phyloP scores from a whole-genome alignment of 805 yeast genomes.

The Pichia phayaonensis region DNA sequence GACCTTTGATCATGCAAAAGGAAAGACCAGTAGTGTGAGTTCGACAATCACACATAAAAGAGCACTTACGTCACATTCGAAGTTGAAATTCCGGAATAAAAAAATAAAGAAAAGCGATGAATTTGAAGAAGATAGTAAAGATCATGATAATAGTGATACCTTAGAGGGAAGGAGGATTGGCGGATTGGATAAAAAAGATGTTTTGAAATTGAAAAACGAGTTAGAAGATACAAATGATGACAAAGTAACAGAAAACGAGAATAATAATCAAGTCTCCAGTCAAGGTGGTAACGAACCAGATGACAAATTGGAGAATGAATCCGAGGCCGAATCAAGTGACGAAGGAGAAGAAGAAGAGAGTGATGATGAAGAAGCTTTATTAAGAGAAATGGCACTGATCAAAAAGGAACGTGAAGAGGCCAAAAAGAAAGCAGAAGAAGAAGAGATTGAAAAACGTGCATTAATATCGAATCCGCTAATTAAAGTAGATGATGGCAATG shows the following conservation, averaged over 20 bases:
- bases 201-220: not conserved
- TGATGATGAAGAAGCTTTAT: slow-evolving; percentile 39
- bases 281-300: slow-evolving; percentile 22
- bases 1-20: slow-evolving; percentile 57
- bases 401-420: slow-evolving; percentile 29
- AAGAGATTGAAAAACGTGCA: slow-evolving; percentile 18
- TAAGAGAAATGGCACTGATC: slow-evolving; percentile 33
- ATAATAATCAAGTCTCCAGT: slow-evolving; percentile 1
- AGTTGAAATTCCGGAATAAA: slow-evolving; percentile 39
- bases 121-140: slow-evolving; percentile 39
- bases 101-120: slow-evolving; percentile 15
- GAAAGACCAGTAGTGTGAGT: slow-evolving; percentile 35
- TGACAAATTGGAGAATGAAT: not conserved
- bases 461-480: slow-evolving; percentile 22
- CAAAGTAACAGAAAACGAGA: not conserved
- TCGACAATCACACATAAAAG: slow-evolving; percentile 29
- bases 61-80: slow-evolving; percentile 29
- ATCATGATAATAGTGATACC: slow-evolving; percentile 36
- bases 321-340: not conserved
- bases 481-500: not conserved
- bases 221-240: not conserved
- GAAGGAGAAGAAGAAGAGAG: slow-evolving; percentile 1
- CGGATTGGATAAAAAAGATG: not conserved
- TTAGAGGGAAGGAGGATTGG: slow-evolving; percentile 25
- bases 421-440: slow-evolving; percentile 22